Evolutionary conservation across 192 early-diverging fungal genomes (phyloP).

Genomic region (Spizellomyces sp.): DNA sequence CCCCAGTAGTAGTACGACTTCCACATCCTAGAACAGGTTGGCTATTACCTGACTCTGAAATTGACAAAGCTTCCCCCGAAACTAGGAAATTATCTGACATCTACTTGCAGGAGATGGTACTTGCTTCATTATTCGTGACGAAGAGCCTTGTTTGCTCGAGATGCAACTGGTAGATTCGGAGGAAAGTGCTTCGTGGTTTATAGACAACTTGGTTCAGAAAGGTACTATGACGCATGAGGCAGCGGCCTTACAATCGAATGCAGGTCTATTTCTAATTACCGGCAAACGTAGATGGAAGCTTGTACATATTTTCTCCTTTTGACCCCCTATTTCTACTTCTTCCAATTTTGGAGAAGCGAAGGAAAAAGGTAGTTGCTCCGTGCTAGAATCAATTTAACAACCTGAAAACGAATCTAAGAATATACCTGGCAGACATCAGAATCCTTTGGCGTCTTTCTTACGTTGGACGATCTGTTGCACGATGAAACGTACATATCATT

Average conservation of each 20-base stretch:
- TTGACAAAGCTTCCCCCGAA: too few relatives aligned
- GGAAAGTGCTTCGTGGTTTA: conserved; percentile 22
- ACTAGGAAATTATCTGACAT: too few relatives aligned
- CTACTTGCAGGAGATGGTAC: conserved; percentile 7
- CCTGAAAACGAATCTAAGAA: not conserved
- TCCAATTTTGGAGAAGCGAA: conserved; percentile 13
- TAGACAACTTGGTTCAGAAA: conserved; percentile 24
- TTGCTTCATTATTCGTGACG: conserved; percentile 2
- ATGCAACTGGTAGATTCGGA: conserved; percentile 19
- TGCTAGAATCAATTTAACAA: not conserved
- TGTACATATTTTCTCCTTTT: conserved; percentile 16
- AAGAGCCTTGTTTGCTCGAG: conserved; percentile 17
- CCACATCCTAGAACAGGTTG: conserved; percentile 25
- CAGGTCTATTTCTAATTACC: not conserved
- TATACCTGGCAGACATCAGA: conserved; percentile 15
- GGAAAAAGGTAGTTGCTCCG: conserved; percentile 17
- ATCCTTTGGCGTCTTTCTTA: conserved; percentile 10
- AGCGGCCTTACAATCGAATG: not conserved
- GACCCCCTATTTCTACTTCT: conserved; percentile 31
- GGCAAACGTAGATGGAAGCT: conserved; percentile 24
- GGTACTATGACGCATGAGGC: not conserved
- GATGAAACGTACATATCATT: conserved; percentile 7
- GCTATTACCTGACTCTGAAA: too few relatives aligned
- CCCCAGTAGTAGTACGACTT: conserved; percentile 4
- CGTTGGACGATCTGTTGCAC: conserved; percentile 32